phyloP scores from a whole-genome alignment of 768 basidiomycete genomes.

The Boletus rufocinnamomeus region DNA sequence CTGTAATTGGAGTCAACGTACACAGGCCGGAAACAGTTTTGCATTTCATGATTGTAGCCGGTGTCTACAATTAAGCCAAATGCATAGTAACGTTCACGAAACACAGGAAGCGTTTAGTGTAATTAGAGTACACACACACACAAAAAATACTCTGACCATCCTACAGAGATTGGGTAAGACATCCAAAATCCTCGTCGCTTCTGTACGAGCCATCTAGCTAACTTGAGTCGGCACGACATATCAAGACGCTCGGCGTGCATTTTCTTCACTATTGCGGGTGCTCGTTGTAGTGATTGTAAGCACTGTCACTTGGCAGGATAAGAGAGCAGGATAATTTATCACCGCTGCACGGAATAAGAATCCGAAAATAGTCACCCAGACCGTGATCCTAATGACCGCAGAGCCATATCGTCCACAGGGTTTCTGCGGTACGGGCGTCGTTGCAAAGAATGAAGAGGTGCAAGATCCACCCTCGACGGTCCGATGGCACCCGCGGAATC shows the following conservation, averaged over 20 bases:
- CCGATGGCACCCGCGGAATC: conserved; percentile 24
- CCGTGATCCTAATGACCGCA: conserved; percentile 49
- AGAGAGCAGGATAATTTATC: conserved; percentile 23
- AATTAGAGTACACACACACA: conserved; percentile 20
- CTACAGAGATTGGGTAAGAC: not conserved
- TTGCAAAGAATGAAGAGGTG: conserved; percentile 56
- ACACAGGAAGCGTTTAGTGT: conserved; percentile 13
- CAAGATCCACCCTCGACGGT: conserved; percentile 45
- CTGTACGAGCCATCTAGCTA: not conserved
- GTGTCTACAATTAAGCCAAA: conserved; percentile 28
- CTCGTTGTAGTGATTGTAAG: conserved; percentile 9
- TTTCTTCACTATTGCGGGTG: conserved; percentile 9
- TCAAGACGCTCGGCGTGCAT: conserved; percentile 1
- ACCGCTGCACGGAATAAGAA: conserved; percentile 19
- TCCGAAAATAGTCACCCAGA: conserved; percentile 38
- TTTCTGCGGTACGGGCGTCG: conserved; percentile 62
- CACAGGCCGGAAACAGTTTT: conserved; percentile 9
- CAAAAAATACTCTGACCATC: conserved; percentile 2
- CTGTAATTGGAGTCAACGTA: conserved; percentile 23
- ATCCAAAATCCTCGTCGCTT: not conserved
- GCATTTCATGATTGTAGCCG: conserved; percentile 20
- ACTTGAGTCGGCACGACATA: not conserved
- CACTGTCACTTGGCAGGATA: conserved; percentile 17
- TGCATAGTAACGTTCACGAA: conserved; percentile 20
- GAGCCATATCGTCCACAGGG: conserved; percentile 60